A percentile compares a stretch with the other conserved stretches of the same genome.
These are phyloP conservation scores for Theileria annulata DNA, from an alignment of 169 alveolate species.

Conservation along the genomic window DNA sequence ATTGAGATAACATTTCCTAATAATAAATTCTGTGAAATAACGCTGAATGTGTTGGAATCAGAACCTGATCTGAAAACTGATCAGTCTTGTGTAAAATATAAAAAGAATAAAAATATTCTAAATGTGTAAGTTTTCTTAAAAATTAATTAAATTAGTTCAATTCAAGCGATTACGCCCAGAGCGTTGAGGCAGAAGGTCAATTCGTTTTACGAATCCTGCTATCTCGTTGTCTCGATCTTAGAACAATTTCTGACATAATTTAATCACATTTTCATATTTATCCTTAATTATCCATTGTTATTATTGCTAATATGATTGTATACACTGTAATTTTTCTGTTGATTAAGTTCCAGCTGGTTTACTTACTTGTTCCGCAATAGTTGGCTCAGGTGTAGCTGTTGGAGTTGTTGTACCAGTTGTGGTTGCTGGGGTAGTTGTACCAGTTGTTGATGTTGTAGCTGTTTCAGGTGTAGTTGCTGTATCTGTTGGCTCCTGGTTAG, in stretches of 20 bases:
- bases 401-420: neutral
- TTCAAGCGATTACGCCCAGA: conserved; percentile 28
- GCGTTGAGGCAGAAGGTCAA: conserved; percentile 53
- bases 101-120: conserved; percentile 23
- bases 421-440: neutral
- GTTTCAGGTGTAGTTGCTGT: neutral
- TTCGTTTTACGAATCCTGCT: conserved; percentile 62
- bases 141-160: conserved; percentile 31
- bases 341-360: neutral
- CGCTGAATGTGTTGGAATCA: conserved; percentile 45
- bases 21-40: conserved; percentile 27
- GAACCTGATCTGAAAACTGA: conserved; percentile 37
- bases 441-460: neutral
- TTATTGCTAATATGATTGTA: neutral
- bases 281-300: too few species aligned
- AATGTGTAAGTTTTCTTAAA: conserved; percentile 40
- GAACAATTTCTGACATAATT: conserved; percentile 32
- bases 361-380: neutral
- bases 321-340: neutral
- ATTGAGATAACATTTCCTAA: conserved; percentile 41
- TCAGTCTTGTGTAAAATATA: conserved; percentile 26
- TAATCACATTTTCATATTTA: neutral
- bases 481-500: neutral
- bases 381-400: neutral
- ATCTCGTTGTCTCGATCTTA: conserved; percentile 43